Conservation (phyloP, 192 early-diverging fungal genomes). For the Mortierella antarctica region DNA sequence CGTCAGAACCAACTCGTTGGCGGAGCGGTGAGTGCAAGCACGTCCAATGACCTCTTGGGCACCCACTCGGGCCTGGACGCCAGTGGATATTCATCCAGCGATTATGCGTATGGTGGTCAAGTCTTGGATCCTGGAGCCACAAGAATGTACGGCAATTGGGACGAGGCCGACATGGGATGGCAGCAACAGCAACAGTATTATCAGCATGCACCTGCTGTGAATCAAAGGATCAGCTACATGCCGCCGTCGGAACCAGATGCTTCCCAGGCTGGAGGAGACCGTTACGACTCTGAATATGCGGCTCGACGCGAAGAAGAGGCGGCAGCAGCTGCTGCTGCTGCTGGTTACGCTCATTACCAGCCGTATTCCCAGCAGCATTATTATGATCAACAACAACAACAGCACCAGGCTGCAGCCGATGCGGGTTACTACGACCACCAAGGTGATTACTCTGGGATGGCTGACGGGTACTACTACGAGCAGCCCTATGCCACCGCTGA, state of each 20-base stretch:
- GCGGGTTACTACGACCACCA: background rate
- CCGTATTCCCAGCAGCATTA: slow-evolving; percentile 19
- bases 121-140: background rate
- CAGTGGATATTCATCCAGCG: slow-evolving; percentile 5
- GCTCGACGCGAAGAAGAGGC: background rate
- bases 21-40: background rate
- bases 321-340: background rate
- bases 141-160: slow-evolving; percentile 9
- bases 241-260: slow-evolving; percentile 13
- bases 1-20: background rate
- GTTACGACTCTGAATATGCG: slow-evolving; percentile 14
- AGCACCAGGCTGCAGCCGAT: background rate
- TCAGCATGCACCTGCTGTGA: background rate
- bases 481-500: background rate
- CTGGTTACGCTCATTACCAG: background rate
- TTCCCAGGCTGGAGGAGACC: background rate
- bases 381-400: background rate
- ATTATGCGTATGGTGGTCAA: background rate
- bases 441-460: background rate
- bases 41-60: slow-evolving; percentile 4
- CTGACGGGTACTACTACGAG: slow-evolving; percentile 2
- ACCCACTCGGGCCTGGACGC: background rate
- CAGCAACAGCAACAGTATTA: slow-evolving; percentile 14
- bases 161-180: background rate
- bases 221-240: slow-evolving; percentile 2